Evolutionary conservation across 192 early-diverging fungal genomes (phyloP).

Genomic region (Funneliformis mosseae): DNA sequence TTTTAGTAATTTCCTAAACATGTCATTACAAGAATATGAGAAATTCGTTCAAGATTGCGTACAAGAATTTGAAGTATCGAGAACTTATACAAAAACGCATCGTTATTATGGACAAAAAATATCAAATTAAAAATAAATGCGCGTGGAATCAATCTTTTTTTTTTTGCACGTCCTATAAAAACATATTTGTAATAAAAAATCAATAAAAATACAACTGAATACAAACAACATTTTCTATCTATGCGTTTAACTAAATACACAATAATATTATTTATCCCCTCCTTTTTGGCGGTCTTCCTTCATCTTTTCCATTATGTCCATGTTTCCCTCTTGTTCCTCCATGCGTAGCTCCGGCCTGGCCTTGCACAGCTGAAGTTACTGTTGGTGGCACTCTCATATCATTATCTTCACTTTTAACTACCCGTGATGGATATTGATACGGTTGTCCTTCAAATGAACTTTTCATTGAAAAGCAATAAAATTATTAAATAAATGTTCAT

Average conservation of each 20-base stretch:
- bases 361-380: neutral
- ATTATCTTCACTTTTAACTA: slow-evolving; percentile 58
- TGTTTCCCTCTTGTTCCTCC: slow-evolving; percentile 7
- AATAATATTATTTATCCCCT: neutral
- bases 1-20: too few relatives aligned
- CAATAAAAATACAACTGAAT: neutral
- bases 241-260: neutral
- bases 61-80: too few relatives aligned
- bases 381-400: slow-evolving; percentile 47
- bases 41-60: neutral
- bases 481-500: neutral
- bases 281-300: slow-evolving; percentile 10
- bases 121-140: neutral
- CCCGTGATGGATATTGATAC: slow-evolving; percentile 54
- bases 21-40: neutral
- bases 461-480: neutral
- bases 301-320: slow-evolving; percentile 17
- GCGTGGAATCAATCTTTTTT: neutral
- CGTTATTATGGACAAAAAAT: too few relatives aligned
- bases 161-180: neutral
- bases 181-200: neutral
- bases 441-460: slow-evolving; percentile 51
- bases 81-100: too few relatives aligned
- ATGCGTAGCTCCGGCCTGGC: neutral
- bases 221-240: neutral